These are phyloP conservation scores for Zea luxurians DNA, from an alignment of 176 grass and related monocot genomes.

Conservation along the genomic window DNA sequence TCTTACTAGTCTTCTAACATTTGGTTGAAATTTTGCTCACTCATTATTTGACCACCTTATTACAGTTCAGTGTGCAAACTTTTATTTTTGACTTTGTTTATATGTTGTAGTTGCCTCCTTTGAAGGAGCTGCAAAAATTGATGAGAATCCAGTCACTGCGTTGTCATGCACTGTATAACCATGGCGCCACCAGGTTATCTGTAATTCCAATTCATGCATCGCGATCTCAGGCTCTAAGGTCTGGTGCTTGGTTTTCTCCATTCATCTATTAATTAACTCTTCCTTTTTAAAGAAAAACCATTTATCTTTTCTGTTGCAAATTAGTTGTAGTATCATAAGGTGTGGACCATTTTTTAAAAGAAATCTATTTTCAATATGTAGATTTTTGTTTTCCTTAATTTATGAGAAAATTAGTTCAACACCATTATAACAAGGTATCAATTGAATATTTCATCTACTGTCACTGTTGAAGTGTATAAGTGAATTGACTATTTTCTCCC, in stretches of 20 bases:
- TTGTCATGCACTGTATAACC: constrained; percentile 77
- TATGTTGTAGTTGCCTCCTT: constrained; percentile 58
- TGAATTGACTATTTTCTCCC: no score
- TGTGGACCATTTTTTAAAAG: background rate
- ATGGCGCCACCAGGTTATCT: constrained; percentile 67
- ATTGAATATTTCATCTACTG: background rate
- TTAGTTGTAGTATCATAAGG: background rate
- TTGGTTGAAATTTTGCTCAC: constrained; percentile 14
- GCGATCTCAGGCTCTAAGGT: constrained; percentile 84
- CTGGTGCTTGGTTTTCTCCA: constrained; percentile 24
- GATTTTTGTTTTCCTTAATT: background rate
- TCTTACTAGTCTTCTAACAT: constrained; percentile 8
- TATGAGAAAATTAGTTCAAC: background rate
- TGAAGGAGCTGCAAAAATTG: constrained; percentile 64
- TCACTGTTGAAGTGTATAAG: no score
- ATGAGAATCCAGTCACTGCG: constrained; percentile 85
- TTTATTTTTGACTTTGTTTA: constrained; percentile 29
- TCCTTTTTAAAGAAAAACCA: background rate
- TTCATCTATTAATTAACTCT: constrained; percentile 24
- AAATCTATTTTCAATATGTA: background rate
- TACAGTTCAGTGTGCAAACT: background rate
- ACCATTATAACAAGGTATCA: background rate
- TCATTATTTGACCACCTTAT: background rate
- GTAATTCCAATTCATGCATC: constrained; percentile 84
- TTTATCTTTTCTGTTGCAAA: constrained; percentile 26